phyloP scores from a whole-genome alignment of 495 filamentous ascomycete genomes.

The Neurospora africana region DNA sequence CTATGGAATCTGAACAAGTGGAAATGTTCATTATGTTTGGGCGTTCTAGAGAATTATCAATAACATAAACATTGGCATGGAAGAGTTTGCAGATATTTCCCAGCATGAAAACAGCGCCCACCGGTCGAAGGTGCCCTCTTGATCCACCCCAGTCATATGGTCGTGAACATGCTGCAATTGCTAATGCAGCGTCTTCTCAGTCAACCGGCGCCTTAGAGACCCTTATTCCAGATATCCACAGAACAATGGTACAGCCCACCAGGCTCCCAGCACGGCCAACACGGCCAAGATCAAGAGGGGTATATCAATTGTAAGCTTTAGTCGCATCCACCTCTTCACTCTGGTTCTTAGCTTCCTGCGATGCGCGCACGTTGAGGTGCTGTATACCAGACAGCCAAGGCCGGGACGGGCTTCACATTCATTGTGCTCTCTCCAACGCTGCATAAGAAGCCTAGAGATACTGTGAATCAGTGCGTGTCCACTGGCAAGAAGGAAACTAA shows the following conservation, averaged over 20 bases:
- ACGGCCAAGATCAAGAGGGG: constrained; percentile 23
- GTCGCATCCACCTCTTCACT: constrained; percentile 27
- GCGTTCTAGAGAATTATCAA: background rate
- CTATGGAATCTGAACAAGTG: background rate
- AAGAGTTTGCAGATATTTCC: background rate
- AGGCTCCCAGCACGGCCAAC: constrained; percentile 18
- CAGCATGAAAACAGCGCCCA: background rate
- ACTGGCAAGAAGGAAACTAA: background rate
- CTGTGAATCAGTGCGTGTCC: background rate
- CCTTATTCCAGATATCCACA: background rate
- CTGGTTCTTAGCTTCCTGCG: constrained; percentile 19
- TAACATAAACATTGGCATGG: background rate
- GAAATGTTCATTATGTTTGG: background rate
- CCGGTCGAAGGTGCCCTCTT: background rate
- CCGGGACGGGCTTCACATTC: constrained; percentile 44
- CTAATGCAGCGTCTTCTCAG: background rate
- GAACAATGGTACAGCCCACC: constrained; percentile 1
- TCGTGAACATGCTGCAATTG: background rate
- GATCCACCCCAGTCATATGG: background rate
- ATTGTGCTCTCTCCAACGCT: constrained; percentile 39
- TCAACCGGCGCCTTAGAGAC: background rate
- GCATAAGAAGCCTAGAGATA: constrained; percentile 36
- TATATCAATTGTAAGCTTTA: constrained; percentile 20
- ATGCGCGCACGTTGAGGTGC: constrained; percentile 33
- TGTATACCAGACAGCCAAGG: constrained; percentile 42